Evolutionary conservation across 163 green algal species (phyloP), one percentile per base, ranked within the genome.

Genomic region (Prototheca cutis): DNA sequence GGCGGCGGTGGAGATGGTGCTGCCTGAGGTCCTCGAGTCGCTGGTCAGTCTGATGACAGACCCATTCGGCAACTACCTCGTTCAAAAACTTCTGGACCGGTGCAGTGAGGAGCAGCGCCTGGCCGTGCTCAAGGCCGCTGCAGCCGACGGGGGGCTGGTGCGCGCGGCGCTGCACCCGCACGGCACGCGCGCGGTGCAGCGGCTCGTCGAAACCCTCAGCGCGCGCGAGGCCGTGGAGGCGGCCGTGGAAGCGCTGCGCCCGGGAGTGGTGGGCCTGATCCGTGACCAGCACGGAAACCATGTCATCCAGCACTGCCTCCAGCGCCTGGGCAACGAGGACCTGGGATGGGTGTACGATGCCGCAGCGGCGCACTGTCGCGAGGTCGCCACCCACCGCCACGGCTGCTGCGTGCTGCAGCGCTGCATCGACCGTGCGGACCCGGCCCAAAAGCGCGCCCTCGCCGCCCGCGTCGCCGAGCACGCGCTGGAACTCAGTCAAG

Each of bases 1-100:
- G 4, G 65, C 74, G 7, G 8, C 21, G n/a, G 78, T 85, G 62
- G 58, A 73, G 58, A 36, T 67, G 39, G 59, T 59, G 33, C 18
- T 65, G 25, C 61, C 56, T 34, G 83, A 95, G 80, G 76, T 97
- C n/a, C 70, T 94, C 61, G 81, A 86, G 48, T 78, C 93, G 63
- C 80, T 93, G 19, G 83, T 90, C 23, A 80, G 91, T 59, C 84
- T 99, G 13, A 98, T 98, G 93, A 81, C 86, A 61, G 93, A 99
- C 71, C 90, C 93, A 15, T 99, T 98, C 63, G 93, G 93, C 63
- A 99, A 99, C 73, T 99, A 99, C 78, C 84, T 99, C 48, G 86
- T 97, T 33, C 93, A 99, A 77, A 99, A 99, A 82, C 77, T 98
- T 67, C 77, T 98, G 32, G 93, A 98, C 66, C 68, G 89, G 15